Evolutionary conservation across 2,329 filamentous ascomycete species (phyloP).

Genomic region (Xylaria sp.): DNA sequence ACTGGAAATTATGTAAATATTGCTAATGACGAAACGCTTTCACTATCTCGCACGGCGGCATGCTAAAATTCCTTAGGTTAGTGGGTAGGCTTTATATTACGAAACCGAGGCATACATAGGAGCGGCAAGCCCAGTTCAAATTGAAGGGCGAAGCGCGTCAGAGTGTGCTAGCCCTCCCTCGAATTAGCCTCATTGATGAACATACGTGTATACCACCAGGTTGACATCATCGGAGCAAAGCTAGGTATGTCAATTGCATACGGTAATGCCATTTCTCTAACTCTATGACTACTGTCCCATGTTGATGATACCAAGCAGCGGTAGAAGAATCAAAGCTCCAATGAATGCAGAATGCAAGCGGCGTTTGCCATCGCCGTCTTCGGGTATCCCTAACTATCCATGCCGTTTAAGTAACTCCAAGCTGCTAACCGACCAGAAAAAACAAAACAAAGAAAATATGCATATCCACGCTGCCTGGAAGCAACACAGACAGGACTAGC

Average conservation of each 20-base stretch:
- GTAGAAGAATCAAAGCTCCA: slow-evolving; percentile 2
- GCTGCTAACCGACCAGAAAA: slow-evolving; percentile 17
- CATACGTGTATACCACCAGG: neutral
- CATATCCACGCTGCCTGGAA: slow-evolving; percentile 20
- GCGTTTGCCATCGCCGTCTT: slow-evolving; percentile 32
- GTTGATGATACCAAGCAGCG: slow-evolving; percentile 6
- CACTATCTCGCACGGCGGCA: neutral
- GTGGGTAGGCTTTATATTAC: neutral
- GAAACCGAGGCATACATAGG: neutral
- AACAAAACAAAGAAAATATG: slow-evolving; percentile 28
- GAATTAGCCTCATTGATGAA: neutral
- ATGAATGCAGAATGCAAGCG: slow-evolving; percentile 31
- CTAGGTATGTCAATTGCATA: slow-evolving; percentile 9
- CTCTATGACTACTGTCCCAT: neutral
- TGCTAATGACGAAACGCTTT: neutral
- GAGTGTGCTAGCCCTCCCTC: neutral
- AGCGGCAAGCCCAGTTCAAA: neutral
- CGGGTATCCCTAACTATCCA: slow-evolving; percentile 36
- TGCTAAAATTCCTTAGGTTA: neutral
- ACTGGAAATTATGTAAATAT: neutral
- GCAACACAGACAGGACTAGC: neutral
- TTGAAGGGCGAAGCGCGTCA: neutral
- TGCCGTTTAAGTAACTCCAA: slow-evolving; percentile 30
- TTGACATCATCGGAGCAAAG: neutral
- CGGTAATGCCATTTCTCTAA: neutral